Evolutionary conservation across 179 eudicot genomes (phyloP).

Genomic region (Spinacia oleracea): DNA sequence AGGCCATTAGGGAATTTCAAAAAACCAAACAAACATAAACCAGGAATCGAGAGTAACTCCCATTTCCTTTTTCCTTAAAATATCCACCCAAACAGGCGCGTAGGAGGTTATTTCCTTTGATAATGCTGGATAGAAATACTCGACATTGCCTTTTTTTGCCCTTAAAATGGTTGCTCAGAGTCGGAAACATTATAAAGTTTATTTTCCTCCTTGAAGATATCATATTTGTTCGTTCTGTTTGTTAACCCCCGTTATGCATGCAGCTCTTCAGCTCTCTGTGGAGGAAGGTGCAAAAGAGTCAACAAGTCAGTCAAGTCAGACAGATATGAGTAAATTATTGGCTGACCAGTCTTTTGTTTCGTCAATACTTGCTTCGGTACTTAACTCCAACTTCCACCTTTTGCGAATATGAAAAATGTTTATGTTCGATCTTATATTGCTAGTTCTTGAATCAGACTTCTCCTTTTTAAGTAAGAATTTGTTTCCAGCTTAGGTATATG

Average conservation of each 20-base stretch:
- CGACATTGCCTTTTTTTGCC: background rate
- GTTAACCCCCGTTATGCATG: slow-evolving; percentile 22
- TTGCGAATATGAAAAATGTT: background rate
- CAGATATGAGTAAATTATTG: slow-evolving; percentile 75
- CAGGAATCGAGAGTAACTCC: background rate
- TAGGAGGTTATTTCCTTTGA: background rate
- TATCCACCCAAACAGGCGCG: background rate
- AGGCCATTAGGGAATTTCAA: background rate
- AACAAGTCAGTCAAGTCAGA: slow-evolving; percentile 55
- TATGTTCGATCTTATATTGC: background rate
- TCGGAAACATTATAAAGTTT: background rate
- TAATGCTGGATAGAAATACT: background rate
- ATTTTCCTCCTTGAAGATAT: background rate
- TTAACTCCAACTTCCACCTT: slow-evolving; percentile 10
- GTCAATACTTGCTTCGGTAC: slow-evolving; percentile 80
- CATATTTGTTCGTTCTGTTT: background rate
- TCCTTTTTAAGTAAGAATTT: background rate
- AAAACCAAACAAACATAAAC: background rate
- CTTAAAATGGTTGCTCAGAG: background rate
- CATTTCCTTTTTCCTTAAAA: background rate
- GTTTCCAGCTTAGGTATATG: background rate
- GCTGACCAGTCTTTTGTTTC: slow-evolving; percentile 83
- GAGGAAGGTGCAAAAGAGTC: slow-evolving; percentile 63
- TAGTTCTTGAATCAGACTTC: background rate
- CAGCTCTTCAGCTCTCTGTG: slow-evolving; percentile 91